Conservation (phyloP, 805 yeast genomes). For the Sugiyamaella chiloensis region DNA sequence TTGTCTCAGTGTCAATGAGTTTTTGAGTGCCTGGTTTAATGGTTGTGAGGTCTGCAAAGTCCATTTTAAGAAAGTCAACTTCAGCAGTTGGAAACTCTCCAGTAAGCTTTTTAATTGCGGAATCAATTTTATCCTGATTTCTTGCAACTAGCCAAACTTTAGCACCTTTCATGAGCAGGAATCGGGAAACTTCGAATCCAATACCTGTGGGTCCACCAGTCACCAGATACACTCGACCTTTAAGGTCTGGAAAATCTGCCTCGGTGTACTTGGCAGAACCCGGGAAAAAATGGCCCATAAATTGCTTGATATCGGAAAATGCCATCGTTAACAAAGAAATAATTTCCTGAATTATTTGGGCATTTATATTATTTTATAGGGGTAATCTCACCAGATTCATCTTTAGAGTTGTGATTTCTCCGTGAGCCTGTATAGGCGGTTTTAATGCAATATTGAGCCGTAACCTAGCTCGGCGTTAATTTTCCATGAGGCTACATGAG, state of each 20-base stretch:
- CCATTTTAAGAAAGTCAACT: constrained; percentile 22
- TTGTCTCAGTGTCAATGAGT: constrained; percentile 28
- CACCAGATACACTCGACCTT: constrained; percentile 34
- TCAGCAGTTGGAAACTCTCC: constrained; percentile 25
- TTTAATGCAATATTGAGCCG: too few species aligned
- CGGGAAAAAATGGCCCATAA: constrained; percentile 4
- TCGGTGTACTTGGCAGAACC: constrained; percentile 26
- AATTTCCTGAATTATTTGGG: too few species aligned
- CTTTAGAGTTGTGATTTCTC: too few species aligned
- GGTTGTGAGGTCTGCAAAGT: constrained; percentile 40
- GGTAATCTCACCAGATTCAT: too few species aligned
- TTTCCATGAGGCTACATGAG: too few species aligned
- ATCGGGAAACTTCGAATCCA: constrained; percentile 35
- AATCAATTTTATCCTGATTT: constrained; percentile 32
- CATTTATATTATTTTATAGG: too few species aligned
- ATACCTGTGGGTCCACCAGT: constrained; percentile 39
- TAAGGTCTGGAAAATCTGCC: constrained; percentile 34
- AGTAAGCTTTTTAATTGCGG: constrained; percentile 31
- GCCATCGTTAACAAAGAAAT: neutral
- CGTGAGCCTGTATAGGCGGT: too few species aligned
- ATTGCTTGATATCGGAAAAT: neutral
- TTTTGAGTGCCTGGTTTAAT: constrained; percentile 39
- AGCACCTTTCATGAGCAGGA: constrained; percentile 35
- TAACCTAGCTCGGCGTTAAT: too few species aligned
- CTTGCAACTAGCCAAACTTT: constrained; percentile 40